Percentiles rank a stretch among this genome's conserved stretches.
Evolutionary conservation across 805 yeast species (phyloP).

Genomic region (Saccharomycopsis amapae): DNA sequence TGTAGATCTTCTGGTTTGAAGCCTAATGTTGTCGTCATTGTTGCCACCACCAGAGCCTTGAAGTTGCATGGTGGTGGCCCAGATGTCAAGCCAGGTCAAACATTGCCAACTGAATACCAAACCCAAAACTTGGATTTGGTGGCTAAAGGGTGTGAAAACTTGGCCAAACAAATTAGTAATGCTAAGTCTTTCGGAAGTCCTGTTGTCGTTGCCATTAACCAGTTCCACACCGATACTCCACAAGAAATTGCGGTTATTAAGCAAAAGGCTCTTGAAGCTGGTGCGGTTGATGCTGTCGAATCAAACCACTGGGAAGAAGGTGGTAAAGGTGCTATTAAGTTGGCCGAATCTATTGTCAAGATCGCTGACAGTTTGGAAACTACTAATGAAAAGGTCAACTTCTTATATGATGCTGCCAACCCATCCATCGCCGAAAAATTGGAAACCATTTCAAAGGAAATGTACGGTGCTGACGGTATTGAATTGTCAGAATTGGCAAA

Average conservation of each 20-base stretch:
- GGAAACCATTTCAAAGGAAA: slow-evolving; percentile 66
- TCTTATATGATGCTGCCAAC: slow-evolving; percentile 60
- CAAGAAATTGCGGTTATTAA: slow-evolving; percentile 76
- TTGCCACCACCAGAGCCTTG: slow-evolving; percentile 94
- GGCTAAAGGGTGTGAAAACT: slow-evolving; percentile 73
- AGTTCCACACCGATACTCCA: slow-evolving; percentile 72
- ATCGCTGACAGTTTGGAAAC: slow-evolving; percentile 45
- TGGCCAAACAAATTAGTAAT: slow-evolving; percentile 84
- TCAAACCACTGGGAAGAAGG: slow-evolving; percentile 96
- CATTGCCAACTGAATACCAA: slow-evolving; percentile 74
- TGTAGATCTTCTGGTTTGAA: slow-evolving; percentile 83
- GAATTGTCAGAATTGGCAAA: slow-evolving; percentile 79
- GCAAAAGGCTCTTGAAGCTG: slow-evolving; percentile 79
- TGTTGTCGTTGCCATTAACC: slow-evolving; percentile 91
- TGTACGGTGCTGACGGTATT: slow-evolving; percentile 88
- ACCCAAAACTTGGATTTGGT: slow-evolving; percentile 76
- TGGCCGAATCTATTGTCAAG: slow-evolving; percentile 76
- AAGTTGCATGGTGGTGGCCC: slow-evolving; percentile 97
- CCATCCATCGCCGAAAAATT: slow-evolving; percentile 75
- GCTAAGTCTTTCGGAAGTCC: slow-evolving; percentile 82
- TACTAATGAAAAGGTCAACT: slow-evolving; percentile 41
- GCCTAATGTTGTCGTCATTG: slow-evolving; percentile 89
- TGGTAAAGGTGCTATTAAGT: slow-evolving; percentile 79
- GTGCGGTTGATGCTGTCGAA: slow-evolving; percentile 85
- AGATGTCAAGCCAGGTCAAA: slow-evolving; percentile 88